Percentiles rank a stretch among this genome's conserved stretches.
phyloP scores from a whole-genome alignment of 352 stramenopile genomes.

The Globisporangium middletonii region DNA sequence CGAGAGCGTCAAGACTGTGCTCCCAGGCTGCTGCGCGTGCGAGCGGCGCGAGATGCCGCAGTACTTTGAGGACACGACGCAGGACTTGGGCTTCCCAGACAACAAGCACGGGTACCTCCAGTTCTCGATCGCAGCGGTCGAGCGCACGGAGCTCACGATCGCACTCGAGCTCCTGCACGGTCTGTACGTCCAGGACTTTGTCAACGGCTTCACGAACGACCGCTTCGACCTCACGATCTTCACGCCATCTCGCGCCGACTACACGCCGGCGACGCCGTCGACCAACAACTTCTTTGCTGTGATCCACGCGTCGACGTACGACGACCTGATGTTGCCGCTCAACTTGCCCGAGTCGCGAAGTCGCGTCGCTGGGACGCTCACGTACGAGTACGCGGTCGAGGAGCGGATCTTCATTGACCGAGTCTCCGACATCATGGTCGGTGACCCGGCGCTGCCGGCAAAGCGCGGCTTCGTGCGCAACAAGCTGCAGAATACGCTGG shows the following conservation, averaged over 20 bases:
- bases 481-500: slow-evolving; percentile 51
- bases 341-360: slow-evolving; percentile 88
- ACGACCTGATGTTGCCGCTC: slow-evolving; percentile 86
- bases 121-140: slow-evolving; percentile 83
- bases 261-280: slow-evolving; percentile 43
- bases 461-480: slow-evolving; percentile 58
- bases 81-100: slow-evolving; percentile 86
- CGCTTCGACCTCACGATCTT: slow-evolving; percentile 88
- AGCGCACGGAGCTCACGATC: slow-evolving; percentile 83
- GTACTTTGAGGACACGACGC: slow-evolving; percentile 74
- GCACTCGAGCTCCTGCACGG: slow-evolving; percentile 92
- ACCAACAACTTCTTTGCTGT: slow-evolving; percentile 79
- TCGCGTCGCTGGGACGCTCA: slow-evolving; percentile 42
- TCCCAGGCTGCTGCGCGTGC: slow-evolving; percentile 86
- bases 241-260: slow-evolving; percentile 76
- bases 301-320: slow-evolving; percentile 73
- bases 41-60: slow-evolving; percentile 81
- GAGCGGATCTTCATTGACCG: slow-evolving; percentile 85
- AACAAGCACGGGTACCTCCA: slow-evolving; percentile 95
- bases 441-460: slow-evolving; percentile 59
- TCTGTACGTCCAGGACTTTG: slow-evolving; percentile 91
- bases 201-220: slow-evolving; percentile 61
- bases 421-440: slow-evolving; percentile 89
- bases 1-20: slow-evolving; percentile 11
- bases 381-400: slow-evolving; percentile 70